Conservation (phyloP, 2,329 filamentous ascomycete genomes). For the Scedosporium apiospermum region DNA sequence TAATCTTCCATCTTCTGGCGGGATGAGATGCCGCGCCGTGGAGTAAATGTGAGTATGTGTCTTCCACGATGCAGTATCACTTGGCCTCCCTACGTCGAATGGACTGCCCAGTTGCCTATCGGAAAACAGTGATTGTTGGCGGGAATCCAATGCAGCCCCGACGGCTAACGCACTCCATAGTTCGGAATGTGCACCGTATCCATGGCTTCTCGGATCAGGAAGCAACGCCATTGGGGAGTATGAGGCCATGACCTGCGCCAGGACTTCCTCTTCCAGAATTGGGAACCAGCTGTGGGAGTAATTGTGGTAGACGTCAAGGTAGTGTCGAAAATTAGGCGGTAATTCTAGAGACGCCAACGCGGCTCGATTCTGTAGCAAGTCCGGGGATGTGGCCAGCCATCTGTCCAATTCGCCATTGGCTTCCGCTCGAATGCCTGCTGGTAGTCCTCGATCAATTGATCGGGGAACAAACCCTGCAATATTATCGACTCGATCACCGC, state of each 20-base stretch:
- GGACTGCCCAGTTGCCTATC: no score
- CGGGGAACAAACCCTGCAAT: constrained; percentile 17
- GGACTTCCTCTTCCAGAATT: constrained; percentile 56
- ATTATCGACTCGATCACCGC: constrained; percentile 16
- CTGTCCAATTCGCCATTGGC: neutral
- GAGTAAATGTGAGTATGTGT: constrained; percentile 31
- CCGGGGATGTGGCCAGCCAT: neutral
- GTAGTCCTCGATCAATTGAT: constrained; percentile 7
- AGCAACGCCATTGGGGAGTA: constrained; percentile 28
- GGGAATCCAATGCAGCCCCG: constrained; percentile 42
- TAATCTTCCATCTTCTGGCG: constrained; percentile 13
- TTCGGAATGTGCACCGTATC: constrained; percentile 39
- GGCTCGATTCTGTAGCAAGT: neutral
- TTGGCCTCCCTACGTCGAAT: no score
- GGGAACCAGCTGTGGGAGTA: constrained; percentile 73
- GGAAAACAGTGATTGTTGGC: constrained; percentile 8
- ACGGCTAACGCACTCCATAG: constrained; percentile 52
- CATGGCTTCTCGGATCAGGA: constrained; percentile 16
- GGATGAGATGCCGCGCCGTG: constrained; percentile 39
- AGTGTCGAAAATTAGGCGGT: constrained; percentile 44
- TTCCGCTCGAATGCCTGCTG: neutral
- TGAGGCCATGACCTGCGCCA: constrained; percentile 37
- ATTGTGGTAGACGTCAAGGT: constrained; percentile 65
- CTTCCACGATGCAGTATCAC: no score
- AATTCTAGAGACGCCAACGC: constrained; percentile 20